Conservation (phyloP, 345 rosid genomes). For the Jatropha curcas region DNA sequence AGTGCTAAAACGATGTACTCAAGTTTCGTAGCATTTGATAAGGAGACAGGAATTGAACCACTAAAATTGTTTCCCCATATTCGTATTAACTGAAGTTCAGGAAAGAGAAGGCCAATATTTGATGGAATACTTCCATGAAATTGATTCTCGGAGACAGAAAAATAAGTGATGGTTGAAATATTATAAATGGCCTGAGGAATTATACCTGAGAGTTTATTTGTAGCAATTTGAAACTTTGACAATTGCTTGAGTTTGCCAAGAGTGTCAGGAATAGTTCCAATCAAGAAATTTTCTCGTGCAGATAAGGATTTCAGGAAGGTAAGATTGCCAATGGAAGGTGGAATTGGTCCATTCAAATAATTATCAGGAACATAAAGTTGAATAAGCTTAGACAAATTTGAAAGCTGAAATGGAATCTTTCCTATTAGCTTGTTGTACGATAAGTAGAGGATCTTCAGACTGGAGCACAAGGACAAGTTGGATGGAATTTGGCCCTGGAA, state of each 20-base stretch:
- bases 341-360: conserved; percentile 21
- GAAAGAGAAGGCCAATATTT: conserved; percentile 4
- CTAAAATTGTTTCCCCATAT: neutral
- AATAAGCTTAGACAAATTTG: conserved; percentile 7
- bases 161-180: neutral
- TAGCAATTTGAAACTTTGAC: neutral
- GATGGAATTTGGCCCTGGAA: conserved; percentile 18
- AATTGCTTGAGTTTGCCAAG: neutral
- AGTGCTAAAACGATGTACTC: neutral
- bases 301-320: neutral
- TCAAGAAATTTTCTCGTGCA: neutral
- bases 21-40: neutral
- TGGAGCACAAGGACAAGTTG: conserved; percentile 12
- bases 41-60: neutral
- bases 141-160: neutral
- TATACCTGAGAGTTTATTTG: neutral
- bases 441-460: neutral
- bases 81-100: neutral
- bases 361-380: neutral
- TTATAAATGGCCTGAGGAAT: neutral
- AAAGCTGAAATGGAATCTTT: conserved; percentile 20
- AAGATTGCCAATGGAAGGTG: conserved; percentile 10
- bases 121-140: conserved; percentile 1
- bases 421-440: conserved; percentile 8
- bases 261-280: neutral